Base-by-base conservation (phyloP, 2,329 filamentous ascomycete species). In the Gyromitra esculenta region DNA sequence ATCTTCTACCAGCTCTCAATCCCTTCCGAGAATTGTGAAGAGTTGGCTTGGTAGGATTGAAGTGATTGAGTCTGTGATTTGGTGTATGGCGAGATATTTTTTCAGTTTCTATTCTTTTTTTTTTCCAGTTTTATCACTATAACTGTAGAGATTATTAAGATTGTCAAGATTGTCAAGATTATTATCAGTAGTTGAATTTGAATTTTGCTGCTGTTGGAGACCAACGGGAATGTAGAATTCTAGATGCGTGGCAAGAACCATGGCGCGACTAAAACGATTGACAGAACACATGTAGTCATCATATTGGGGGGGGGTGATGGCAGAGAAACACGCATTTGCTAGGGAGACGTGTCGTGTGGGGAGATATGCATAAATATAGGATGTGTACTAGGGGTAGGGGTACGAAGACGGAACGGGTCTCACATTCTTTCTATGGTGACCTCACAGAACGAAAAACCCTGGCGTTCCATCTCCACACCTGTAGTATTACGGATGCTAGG, bases 1-100 rank as follows among this genome's bases (percentile, higher is more conserved):
- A 78, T 71, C 57, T 77, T 75, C 18, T 45, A 78, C 77, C 77
- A 77, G 5, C 39, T 25, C n/a, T 43, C 56, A 31, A 31, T 31
- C 15, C 63, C 31, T 5, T 67, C 6, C 2, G 48, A 54, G 25
- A 39, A 18, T 31, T 66, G 50, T 18, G 56, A 43, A 11, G 37
- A 13, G n/a, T 3, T 18, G n/a, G 18, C 18, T 31, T 39, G 35
- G 2, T 56, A 39, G n/a, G 52, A 35, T 45, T 68, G 64, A 25
- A 15, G 9, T 39, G 21, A 35, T 35, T 8, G 48, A 11, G 60
- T 37, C 31, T 64, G 63, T 3, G 37, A 41, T 35, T 59, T 25
- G 54, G 50, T 5, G 41, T 60, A 60, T 8, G 41, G 59, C 25
- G n/a, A 6, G 13, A 25, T 54, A 1, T 69, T 67, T 43, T 6